Base-by-base conservation (phyloP, 2,329 filamentous ascomycete genomes). In the Annulohypoxylon truncatum region DNA sequence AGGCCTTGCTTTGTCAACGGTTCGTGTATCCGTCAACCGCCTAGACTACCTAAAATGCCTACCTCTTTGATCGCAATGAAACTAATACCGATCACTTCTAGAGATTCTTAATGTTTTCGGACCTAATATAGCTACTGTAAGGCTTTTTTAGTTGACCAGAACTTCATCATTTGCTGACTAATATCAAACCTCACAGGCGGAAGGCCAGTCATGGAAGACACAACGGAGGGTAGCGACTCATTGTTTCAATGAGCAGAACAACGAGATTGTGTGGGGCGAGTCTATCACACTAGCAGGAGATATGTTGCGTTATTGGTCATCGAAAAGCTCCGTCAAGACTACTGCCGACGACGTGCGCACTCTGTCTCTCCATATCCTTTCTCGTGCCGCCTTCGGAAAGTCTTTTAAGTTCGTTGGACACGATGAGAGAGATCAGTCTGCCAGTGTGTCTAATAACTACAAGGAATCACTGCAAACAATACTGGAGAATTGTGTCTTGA, bases 231-330 rank as follows among this genome's bases (percentile, higher is more conserved):
- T 77, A 1, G 69, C 73, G 0, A 54, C 68, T 1, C 54, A 33
- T 0, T 77, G 68, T 24, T 77, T 78, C 61, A 76, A 73, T 38
- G 75, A 79, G 22, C 68, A 68, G 6, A 77, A 70, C 44, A 74
- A 75, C 53, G 65, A 69, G 2, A 56, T 75, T 2, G 75, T 75
- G 1, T 78, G 77, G 76, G 48, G 29, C 0, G 76, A 78, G 44
- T 67, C 47, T 5, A 10, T 76, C 3, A 10, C 47, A 2, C 57
- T 74, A 1, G 73, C 74, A 3, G 18, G 12, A 0, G 73, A 73
- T n/a, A 76, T 78, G 75, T 44, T 74, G 2, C 53, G 33, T 0
- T 78, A 75, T 54, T 78, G 76, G 76, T 48, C 64, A 15, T 62
- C 59, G 0, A 73, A 71, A 28, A 22, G 40, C 0, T 71, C 68